Conservation (phyloP, 805 yeast genomes). For the Candida ulmi region DNA sequence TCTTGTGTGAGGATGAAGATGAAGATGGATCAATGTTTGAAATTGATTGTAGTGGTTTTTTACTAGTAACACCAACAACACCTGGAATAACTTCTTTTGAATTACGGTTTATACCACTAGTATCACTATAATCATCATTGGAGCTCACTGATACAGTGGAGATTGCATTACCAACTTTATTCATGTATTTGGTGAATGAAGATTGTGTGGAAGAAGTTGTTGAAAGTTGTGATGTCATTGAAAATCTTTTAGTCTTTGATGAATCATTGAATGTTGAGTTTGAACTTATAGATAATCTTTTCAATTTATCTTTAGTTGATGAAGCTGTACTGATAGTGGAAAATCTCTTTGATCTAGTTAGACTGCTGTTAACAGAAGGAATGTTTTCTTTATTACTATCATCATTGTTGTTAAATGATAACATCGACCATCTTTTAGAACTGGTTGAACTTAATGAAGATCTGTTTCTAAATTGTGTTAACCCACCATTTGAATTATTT, state of each 20-base stretch:
- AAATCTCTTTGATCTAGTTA: constrained; percentile 4
- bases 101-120: constrained; percentile 12
- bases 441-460: constrained; percentile 15
- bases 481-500: constrained; percentile 16
- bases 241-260: constrained; percentile 12
- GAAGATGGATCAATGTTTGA: constrained; percentile 7
- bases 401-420: constrained; percentile 15
- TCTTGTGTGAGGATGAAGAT: constrained; percentile 6
- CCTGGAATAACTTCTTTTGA: constrained; percentile 18
- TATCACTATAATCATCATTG: constrained; percentile 1
- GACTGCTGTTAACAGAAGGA: not conserved
- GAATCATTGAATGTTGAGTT: constrained; percentile 2
- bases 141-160: constrained; percentile 21
- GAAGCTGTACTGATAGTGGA: constrained; percentile 9
- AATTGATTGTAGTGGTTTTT: not conserved
- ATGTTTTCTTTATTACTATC: constrained; percentile 17
- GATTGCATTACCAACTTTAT: constrained; percentile 19
- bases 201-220: constrained; percentile 13
- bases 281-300: constrained; percentile 20
- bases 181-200: constrained; percentile 17
- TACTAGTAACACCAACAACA: constrained; percentile 15
- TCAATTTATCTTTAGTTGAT: constrained; percentile 7
- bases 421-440: constrained; percentile 25
- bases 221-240: constrained; percentile 14
- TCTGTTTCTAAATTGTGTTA: constrained; percentile 18